Percentiles rank a stretch among this genome's conserved stretches.
Evolutionary conservation across 257 asterid species (phyloP).

Genomic region (Fraxinus americana): DNA sequence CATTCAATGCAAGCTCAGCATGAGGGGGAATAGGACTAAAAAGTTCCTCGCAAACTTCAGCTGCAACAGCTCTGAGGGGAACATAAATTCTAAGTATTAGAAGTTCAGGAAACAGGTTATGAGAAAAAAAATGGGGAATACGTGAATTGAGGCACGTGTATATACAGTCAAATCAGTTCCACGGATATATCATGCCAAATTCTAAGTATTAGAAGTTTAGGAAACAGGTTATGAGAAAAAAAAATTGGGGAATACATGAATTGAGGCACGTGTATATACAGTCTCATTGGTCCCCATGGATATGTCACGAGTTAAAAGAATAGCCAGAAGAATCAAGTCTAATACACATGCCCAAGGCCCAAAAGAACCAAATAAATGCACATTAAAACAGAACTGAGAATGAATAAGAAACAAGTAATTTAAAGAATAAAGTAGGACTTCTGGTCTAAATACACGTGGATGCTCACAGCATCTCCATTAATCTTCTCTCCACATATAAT

Average conservation of each 20-base stretch:
- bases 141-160: no score
- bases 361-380: background rate
- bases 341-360: background rate
- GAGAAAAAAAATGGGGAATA: no score
- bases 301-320: background rate
- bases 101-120: constrained; percentile 3
- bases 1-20: constrained; percentile 89
- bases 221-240: background rate
- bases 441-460: background rate
- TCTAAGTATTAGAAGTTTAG: constrained; percentile 15
- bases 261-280: background rate
- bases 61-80: constrained; percentile 83
- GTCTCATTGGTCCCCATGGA: background rate
- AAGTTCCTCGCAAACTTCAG: constrained; percentile 96
- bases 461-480: background rate
- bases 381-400: background rate
- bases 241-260: background rate
- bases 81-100: constrained; percentile 27
- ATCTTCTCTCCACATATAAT: background rate
- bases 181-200: no score
- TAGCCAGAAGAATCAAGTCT: background rate
- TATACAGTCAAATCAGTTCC: no score
- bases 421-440: background rate
- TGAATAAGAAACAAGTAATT: background rate
- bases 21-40: constrained; percentile 92